Percentiles rank a stretch among this genome's conserved stretches.
These are phyloP conservation scores for Lotus japonicus DNA, from an alignment of 306 rosid genomes.

Conservation along the genomic window DNA sequence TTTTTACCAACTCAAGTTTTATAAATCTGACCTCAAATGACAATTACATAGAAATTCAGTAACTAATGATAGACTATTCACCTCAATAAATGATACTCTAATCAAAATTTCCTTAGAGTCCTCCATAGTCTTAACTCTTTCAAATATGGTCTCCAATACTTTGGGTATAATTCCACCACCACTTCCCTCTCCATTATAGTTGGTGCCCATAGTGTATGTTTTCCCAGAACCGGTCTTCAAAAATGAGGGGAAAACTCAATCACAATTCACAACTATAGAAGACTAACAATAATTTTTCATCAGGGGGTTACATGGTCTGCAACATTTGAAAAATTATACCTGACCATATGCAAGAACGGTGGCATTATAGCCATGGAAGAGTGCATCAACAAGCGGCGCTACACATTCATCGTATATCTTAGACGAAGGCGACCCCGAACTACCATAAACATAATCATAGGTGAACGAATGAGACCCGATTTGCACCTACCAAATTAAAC, in stretches of 20 bases:
- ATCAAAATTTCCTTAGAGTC: slow-evolving; percentile 58
- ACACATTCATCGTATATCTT: slow-evolving; percentile 63
- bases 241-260: neutral
- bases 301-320: neutral
- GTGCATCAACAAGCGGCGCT: slow-evolving; percentile 85
- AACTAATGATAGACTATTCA: slow-evolving; percentile 6
- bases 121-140: slow-evolving; percentile 34
- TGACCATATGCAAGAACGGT: slow-evolving; percentile 97
- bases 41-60: neutral
- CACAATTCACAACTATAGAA: neutral
- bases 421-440: slow-evolving; percentile 39
- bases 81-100: slow-evolving; percentile 92
- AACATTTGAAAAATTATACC: slow-evolving; percentile 34
- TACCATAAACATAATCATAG: slow-evolving; percentile 68
- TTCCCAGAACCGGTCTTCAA: slow-evolving; percentile 93
- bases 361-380: slow-evolving; percentile 88
- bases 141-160: slow-evolving; percentile 64
- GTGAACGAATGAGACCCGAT: slow-evolving; percentile 89
- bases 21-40: neutral
- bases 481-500: slow-evolving; percentile 61
- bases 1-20: neutral
- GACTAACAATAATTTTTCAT: too few relatives aligned
- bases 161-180: slow-evolving; percentile 63
- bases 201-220: slow-evolving; percentile 70
- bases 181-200: slow-evolving; percentile 60